Evolutionary conservation across 345 rosid genomes (phyloP).

Genomic region (Heritiera littoralis): DNA sequence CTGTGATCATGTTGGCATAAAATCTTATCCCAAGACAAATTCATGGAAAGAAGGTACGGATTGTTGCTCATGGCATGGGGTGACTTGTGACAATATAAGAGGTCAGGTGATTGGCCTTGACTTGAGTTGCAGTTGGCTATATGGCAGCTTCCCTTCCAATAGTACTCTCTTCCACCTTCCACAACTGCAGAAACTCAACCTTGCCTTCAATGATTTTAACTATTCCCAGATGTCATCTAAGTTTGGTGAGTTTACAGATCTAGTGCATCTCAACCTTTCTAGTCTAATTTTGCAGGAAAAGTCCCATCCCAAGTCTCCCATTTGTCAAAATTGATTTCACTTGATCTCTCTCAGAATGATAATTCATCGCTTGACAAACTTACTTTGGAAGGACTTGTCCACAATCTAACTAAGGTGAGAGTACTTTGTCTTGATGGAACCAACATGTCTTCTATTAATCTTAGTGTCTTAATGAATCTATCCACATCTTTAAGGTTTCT

Average conservation of each 20-base stretch:
- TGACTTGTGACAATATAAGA: slow-evolving; percentile 14
- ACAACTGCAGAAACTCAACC: slow-evolving; percentile 27
- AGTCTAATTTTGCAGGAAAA: slow-evolving; percentile 7
- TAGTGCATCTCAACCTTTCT: slow-evolving; percentile 20
- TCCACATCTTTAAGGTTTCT: slow-evolving; percentile 18
- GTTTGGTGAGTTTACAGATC: neutral
- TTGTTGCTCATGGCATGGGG: slow-evolving; percentile 39
- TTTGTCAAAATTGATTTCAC: slow-evolving; percentile 16
- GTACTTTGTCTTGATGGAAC: neutral
- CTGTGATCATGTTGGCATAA: neutral
- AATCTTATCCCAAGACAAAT: slow-evolving; percentile 1
- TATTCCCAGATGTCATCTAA: neutral
- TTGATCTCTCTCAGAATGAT: slow-evolving; percentile 7
- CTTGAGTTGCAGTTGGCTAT: slow-evolving; percentile 18
- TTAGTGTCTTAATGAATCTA: slow-evolving; percentile 6
- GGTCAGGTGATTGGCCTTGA: slow-evolving; percentile 29
- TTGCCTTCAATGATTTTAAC: slow-evolving; percentile 28
- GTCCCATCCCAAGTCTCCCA: slow-evolving; percentile 17
- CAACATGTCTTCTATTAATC: neutral
- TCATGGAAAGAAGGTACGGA: slow-evolving; percentile 26
- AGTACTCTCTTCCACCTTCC: slow-evolving; percentile 29
- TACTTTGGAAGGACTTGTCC: neutral
- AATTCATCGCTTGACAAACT: neutral
- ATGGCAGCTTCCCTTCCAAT: slow-evolving; percentile 17
- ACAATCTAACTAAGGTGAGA: slow-evolving; percentile 12